phyloP scores from a whole-genome alignment of 306 rosid genomes.

The Begonia loranthoides region DNA sequence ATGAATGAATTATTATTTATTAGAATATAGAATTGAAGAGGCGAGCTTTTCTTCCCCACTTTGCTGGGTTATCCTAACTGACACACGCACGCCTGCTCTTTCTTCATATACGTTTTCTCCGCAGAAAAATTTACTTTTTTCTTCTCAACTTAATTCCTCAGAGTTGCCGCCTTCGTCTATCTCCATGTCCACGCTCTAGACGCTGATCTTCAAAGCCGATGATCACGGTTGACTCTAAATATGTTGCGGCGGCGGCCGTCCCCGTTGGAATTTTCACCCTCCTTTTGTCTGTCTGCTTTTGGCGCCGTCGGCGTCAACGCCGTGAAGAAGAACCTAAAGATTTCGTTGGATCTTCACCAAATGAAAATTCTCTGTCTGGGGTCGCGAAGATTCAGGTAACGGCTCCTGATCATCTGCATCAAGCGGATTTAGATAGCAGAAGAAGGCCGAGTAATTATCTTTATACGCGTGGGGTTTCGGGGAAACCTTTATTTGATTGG shows the following conservation, averaged over 20 bases:
- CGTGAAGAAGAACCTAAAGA: background rate
- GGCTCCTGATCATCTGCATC: slow-evolving; percentile 13
- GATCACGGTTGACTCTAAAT: slow-evolving; percentile 28
- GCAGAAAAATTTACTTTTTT: no score
- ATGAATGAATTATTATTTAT: no score
- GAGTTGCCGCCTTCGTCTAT: no score
- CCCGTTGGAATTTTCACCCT: slow-evolving; percentile 8
- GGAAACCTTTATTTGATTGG: slow-evolving; percentile 54
- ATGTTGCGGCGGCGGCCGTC: slow-evolving; percentile 20
- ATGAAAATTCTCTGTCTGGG: slow-evolving; percentile 18
- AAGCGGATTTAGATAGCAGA: slow-evolving; percentile 20
- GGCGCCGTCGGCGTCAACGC: slow-evolving; percentile 4
- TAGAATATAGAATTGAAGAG: no score
- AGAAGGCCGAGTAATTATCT: slow-evolving; percentile 23
- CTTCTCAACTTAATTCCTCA: no score
- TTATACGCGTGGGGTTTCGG: slow-evolving; percentile 34
- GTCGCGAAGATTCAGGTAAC: slow-evolving; percentile 7
- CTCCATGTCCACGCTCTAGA: no score
- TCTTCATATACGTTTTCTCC: no score
- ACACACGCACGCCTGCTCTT: slow-evolving; percentile 23
- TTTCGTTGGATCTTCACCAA: background rate
- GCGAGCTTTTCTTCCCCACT: no score
- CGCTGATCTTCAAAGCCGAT: background rate
- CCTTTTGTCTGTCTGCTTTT: slow-evolving; percentile 14
- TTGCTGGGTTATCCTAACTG: no score